Evolutionary conservation across 805 yeast genomes (phyloP), one percentile per base, ranked within the genome.

Genomic region (Clavispora carvajalis): DNA sequence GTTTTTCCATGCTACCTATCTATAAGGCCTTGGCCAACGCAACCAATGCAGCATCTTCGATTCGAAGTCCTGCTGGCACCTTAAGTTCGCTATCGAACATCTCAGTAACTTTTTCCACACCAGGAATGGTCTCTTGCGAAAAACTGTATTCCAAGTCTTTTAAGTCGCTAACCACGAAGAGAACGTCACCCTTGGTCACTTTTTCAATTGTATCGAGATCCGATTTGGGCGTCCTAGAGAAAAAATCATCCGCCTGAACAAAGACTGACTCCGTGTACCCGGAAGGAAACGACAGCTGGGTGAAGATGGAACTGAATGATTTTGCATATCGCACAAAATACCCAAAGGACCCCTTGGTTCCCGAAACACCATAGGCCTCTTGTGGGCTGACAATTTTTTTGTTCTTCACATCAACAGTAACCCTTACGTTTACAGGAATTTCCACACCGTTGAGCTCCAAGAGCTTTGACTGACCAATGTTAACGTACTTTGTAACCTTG

Each of bases 341-440:
- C 0, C 95, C 95, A 55, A 76, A 81, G 5, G 83, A 67, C 1
- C 78, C 66, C 43, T 73, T 73, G 15, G 77, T 75, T 1, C 90
- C 89, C 10, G 68, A 62, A 26, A 65, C 62, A 1, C 83, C 85
- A 49, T 86, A 85, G 0, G 93, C 95, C 36, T 74, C 80, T 9
- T 65, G 49, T 7, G 93, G 87, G 1, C 87, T 76, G 0, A 86
- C 93, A 10, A 87, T 76, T 39, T 72, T 74, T 37, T 71, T 73
- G 9, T 74, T 74, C 34, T 76, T 66, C 8, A 79, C 47, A 53
- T 90, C 87, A 2, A 90, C 86, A 0, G 95, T 86, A 8, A 90
- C 95, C 48, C 95, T 69, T 12, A 83, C 87, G 51, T 85, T 79
- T 0, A 78, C 74, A 3, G 95, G 95, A 3, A 86, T 80, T 42